phyloP scores from a whole-genome alignment of 225 moss, liverwort and hornwort genomes.

The Bryum argenteum region DNA sequence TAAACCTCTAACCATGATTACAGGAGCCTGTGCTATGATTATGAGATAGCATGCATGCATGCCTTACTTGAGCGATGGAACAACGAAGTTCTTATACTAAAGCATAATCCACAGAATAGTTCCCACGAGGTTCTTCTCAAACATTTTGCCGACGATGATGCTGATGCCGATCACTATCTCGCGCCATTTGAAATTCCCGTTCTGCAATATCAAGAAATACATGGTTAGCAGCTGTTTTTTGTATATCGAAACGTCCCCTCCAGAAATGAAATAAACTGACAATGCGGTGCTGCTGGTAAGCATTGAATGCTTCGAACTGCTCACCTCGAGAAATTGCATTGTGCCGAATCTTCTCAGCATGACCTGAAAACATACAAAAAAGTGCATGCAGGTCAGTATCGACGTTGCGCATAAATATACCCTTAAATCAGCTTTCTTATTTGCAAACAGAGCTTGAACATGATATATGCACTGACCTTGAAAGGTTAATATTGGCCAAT shows the following conservation, averaged over 20 bases:
- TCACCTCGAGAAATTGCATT: constrained; percentile 70
- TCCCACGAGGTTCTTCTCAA: constrained; percentile 51
- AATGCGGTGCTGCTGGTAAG: constrained; percentile 3
- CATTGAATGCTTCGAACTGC: constrained; percentile 16
- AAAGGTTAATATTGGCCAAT: constrained; percentile 28
- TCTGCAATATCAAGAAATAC: constrained; percentile 24
- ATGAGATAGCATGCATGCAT: constrained; percentile 70
- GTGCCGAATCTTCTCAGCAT: constrained; percentile 76
- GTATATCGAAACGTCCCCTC: constrained; percentile 6
- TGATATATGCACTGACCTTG: constrained; percentile 36
- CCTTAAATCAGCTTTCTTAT: background rate
- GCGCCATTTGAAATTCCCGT: constrained; percentile 30
- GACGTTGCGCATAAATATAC: background rate
- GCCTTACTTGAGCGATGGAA: constrained; percentile 57
- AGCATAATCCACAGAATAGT: constrained; percentile 51
- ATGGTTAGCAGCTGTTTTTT: constrained; percentile 6
- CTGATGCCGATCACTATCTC: constrained; percentile 36
- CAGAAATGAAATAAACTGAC: constrained; percentile 10
- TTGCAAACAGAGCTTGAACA: constrained; percentile 7
- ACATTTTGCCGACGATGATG: constrained; percentile 81
- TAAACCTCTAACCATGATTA: constrained; percentile 61
- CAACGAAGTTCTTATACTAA: constrained; percentile 48
- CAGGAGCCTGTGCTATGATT: constrained; percentile 60
- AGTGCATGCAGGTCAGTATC: background rate
- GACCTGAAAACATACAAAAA: constrained; percentile 44